Conservation (phyloP, 2,329 filamentous ascomycete species). For the Pseudogymnoascus sp. region DNA sequence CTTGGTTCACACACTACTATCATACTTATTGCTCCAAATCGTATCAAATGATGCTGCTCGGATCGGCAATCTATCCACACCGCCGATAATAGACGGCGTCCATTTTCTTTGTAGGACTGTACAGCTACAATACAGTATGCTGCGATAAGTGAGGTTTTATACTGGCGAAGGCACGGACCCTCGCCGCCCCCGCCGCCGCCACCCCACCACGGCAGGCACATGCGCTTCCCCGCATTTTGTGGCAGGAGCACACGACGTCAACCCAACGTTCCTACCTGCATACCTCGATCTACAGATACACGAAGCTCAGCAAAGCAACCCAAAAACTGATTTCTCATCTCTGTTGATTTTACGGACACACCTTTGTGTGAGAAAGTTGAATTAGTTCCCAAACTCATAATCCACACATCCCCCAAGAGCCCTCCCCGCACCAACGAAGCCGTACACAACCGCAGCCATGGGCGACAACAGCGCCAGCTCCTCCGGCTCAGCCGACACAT, state of each 20-base stretch:
- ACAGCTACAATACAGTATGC: neutral
- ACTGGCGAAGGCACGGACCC: neutral
- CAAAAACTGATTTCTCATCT: neutral
- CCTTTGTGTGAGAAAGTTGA: neutral
- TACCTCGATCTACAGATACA: neutral
- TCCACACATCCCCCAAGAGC: neutral
- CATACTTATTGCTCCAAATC: neutral
- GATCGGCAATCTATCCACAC: neutral
- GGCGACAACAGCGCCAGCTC: neutral
- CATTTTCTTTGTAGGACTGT: neutral
- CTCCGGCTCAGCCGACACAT: neutral
- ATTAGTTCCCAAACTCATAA: neutral
- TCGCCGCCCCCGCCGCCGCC: neutral
- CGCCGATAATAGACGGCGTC: neutral
- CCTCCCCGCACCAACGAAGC: neutral
- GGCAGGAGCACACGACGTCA: neutral
- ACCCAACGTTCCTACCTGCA: neutral
- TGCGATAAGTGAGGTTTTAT: neutral
- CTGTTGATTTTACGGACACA: neutral
- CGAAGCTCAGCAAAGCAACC: neutral
- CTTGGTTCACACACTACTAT: neutral
- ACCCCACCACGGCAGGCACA: neutral
- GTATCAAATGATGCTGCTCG: neutral
- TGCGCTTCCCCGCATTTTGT: neutral
- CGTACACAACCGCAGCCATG: neutral